Percentiles rank a stretch among this genome's conserved stretches.
phyloP scores from a whole-genome alignment of 2,329 filamentous ascomycete genomes.

The Leptographium lundbergii region DNA sequence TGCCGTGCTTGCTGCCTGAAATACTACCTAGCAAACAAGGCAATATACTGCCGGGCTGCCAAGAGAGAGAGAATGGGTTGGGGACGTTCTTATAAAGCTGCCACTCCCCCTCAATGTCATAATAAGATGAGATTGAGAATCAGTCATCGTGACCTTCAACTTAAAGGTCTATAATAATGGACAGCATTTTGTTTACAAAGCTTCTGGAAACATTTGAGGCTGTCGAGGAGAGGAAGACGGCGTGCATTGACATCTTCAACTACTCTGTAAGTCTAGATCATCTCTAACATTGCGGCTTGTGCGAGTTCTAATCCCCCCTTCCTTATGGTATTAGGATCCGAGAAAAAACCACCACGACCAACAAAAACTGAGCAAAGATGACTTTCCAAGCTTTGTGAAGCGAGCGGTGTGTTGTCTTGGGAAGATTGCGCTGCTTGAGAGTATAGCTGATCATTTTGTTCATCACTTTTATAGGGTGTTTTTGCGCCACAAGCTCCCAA shows the following conservation, averaged over 20 bases:
- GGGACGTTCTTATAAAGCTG: background rate
- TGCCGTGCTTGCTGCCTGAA: no score
- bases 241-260: slow-evolving; percentile 14
- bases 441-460: background rate
- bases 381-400: background rate
- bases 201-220: background rate
- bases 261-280: slow-evolving; percentile 9
- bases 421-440: background rate
- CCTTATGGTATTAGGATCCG: background rate
- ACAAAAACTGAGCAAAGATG: background rate
- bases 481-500: slow-evolving; percentile 4
- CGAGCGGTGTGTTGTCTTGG: background rate
- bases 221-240: background rate
- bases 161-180: background rate
- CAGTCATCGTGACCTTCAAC: background rate
- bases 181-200: background rate
- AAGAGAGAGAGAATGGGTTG: no score
- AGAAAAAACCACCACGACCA: background rate
- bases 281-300: background rate
- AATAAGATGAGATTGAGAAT: background rate
- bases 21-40: no score
- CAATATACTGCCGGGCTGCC: no score
- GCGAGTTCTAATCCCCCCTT: background rate
- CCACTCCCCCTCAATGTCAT: background rate
- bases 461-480: background rate